Evolutionary conservation across 805 yeast species (phyloP).

Genomic region (Blastobotrys peoriensis): DNA sequence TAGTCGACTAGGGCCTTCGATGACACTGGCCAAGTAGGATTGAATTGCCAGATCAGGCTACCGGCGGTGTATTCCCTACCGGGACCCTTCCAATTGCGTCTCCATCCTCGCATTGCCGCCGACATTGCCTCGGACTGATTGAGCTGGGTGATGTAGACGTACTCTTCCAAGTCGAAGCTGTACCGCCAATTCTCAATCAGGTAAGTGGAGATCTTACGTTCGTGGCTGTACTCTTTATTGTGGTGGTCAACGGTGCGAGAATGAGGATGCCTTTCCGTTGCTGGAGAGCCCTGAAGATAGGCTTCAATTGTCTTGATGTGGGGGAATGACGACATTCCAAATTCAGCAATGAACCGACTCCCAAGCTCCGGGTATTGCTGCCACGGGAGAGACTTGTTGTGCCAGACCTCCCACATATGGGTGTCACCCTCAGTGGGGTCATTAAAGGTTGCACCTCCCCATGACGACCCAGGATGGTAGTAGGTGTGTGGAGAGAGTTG

Average conservation of each 20-base stretch:
- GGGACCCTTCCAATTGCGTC: conserved; percentile 38
- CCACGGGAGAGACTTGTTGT: conserved; percentile 1
- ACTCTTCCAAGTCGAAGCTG: conserved; percentile 33
- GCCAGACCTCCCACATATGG: conserved; percentile 9
- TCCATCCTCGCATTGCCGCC: conserved; percentile 40
- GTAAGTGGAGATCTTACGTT: conserved; percentile 38
- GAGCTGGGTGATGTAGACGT: conserved; percentile 46
- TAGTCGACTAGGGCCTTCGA: conserved; percentile 45
- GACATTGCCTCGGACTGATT: conserved; percentile 45
- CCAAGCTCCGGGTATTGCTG: conserved; percentile 2
- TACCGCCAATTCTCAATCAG: conserved; percentile 39
- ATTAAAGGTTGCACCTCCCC: conserved; percentile 9
- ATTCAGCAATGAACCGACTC: conserved; percentile 5
- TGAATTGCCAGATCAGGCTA: conserved; percentile 46
- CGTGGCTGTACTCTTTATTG: conserved; percentile 42
- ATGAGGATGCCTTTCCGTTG: conserved; percentile 37
- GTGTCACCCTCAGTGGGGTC: conserved; percentile 7
- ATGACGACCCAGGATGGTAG: conserved; percentile 9
- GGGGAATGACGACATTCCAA: conserved; percentile 41
- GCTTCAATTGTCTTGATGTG: conserved; percentile 30
- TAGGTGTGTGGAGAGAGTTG: conserved; percentile 7
- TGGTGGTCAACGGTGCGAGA: conserved; percentile 39
- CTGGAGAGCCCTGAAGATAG: conserved; percentile 36
- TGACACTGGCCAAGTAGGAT: conserved; percentile 47
- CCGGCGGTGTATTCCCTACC: conserved; percentile 38